A percentile compares a stretch with the other conserved stretches of the same genome.
These are phyloP conservation scores for Penicillium psychrosexuale DNA, from an alignment of 2,329 filamentous ascomycete species.

Conservation along the genomic window DNA sequence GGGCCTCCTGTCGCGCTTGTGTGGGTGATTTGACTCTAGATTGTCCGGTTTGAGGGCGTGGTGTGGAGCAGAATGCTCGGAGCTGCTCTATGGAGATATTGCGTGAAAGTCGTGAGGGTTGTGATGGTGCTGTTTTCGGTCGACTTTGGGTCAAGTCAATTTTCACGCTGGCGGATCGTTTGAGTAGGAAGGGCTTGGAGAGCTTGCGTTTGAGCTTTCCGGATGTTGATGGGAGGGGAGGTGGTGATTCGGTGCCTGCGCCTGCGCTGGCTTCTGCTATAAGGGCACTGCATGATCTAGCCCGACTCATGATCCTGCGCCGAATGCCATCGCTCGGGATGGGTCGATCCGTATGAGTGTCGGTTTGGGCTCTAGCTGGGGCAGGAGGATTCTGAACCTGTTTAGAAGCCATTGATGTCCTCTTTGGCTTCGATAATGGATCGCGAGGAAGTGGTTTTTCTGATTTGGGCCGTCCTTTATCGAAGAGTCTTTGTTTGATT, in stretches of 20 bases:
- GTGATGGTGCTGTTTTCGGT: conserved; percentile 29
- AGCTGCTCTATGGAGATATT: conserved; percentile 29
- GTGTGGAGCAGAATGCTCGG: conserved; percentile 19
- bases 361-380: conserved; percentile 18
- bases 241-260: conserved; percentile 4
- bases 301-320: conserved; percentile 15
- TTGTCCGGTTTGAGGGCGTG: conserved; percentile 19
- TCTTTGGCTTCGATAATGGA: conserved; percentile 18
- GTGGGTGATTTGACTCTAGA: conserved; percentile 11
- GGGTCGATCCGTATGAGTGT: conserved; percentile 13
- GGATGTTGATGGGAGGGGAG: conserved; percentile 15
- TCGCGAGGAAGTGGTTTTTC: conserved; percentile 35
- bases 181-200: conserved; percentile 23
- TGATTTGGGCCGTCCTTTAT: conserved; percentile 13
- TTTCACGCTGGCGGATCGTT: conserved; percentile 19
- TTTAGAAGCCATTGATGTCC: conserved; percentile 11
- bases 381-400: conserved; percentile 6
- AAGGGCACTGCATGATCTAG: conserved; percentile 26
- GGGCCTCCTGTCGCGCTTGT: conserved; percentile 7
- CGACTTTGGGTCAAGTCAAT: conserved; percentile 10
- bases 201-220: conserved; percentile 24
- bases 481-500: conserved; percentile 25
- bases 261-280: conserved; percentile 7
- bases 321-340: conserved; percentile 12
- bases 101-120: conserved; percentile 20